Conservation (phyloP, 768 basidiomycete species). For the Leccinum fibrillosum region DNA sequence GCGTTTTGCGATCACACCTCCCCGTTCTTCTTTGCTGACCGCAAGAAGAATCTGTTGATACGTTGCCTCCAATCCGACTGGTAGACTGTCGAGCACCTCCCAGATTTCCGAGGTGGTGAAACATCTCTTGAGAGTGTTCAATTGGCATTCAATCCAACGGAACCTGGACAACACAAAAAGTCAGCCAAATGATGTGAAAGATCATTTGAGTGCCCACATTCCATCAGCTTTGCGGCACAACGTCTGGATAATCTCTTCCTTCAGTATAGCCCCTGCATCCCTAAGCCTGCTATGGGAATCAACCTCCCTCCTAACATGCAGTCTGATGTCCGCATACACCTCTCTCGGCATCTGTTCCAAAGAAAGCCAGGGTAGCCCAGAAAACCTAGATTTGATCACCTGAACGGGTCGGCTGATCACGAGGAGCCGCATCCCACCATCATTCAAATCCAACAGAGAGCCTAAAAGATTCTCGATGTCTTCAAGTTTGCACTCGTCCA, state of each 20-base stretch:
- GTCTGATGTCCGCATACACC: conserved; percentile 9
- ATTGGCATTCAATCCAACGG: not conserved
- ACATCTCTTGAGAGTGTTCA: not conserved
- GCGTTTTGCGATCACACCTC: not conserved
- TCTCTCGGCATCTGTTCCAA: not conserved
- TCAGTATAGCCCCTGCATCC: not conserved
- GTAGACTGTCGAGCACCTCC: not conserved
- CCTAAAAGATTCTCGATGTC: not conserved
- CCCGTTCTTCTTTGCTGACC: not conserved
- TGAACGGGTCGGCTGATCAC: conserved; percentile 2
- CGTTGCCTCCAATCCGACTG: not conserved
- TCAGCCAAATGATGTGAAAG: not conserved
- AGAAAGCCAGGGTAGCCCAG: not conserved
- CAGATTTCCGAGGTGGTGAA: not conserved
- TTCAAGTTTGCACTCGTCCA: conserved; percentile 14
- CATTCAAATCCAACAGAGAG: not conserved
- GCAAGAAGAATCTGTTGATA: not conserved
- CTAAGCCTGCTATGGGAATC: conserved; percentile 6
- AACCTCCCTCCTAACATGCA: conserved; percentile 4
- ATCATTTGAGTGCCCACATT: conserved; percentile 6
- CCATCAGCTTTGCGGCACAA: conserved; percentile 6
- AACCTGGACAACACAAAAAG: not conserved
- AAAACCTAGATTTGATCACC: conserved; percentile 6
- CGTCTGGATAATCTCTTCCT: not conserved
- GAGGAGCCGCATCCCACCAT: conserved; percentile 1